Percentiles rank a stretch among this genome's conserved stretches.
Evolutionary conservation across 768 basidiomycete genomes (phyloP).

Genomic region (Kwoniella dejecticola): DNA sequence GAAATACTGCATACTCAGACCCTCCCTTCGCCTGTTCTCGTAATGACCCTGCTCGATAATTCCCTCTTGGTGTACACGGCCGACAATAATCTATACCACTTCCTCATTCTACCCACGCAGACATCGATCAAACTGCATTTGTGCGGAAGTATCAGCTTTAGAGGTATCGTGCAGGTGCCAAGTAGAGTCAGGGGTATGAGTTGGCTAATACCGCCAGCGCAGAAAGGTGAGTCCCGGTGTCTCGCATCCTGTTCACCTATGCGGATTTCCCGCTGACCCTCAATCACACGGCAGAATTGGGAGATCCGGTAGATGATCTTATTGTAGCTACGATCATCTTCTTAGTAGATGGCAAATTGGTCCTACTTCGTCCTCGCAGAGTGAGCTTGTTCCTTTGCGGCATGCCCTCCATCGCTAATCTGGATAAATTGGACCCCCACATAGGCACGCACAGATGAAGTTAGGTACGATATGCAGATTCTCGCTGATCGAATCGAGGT

Average conservation of each 20-base stretch:
- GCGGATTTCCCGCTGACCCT: neutral
- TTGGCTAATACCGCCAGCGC: slow-evolving; percentile 93
- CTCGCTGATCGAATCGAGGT: slow-evolving; percentile 96
- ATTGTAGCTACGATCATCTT: slow-evolving; percentile 92
- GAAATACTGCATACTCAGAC: slow-evolving; percentile 80
- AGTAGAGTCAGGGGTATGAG: slow-evolving; percentile 83
- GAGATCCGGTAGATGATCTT: slow-evolving; percentile 89
- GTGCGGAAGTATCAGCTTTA: slow-evolving; percentile 93
- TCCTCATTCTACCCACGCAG: slow-evolving; percentile 73
- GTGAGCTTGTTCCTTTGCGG: slow-evolving; percentile 56
- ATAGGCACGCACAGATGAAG: slow-evolving; percentile 79
- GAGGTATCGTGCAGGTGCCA: slow-evolving; percentile 82
- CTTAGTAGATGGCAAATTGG: slow-evolving; percentile 88
- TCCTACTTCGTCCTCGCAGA: slow-evolving; percentile 85
- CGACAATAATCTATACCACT: slow-evolving; percentile 92
- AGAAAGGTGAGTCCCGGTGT: slow-evolving; percentile 87
- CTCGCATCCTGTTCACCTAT: neutral
- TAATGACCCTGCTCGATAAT: slow-evolving; percentile 90
- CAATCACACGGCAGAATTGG: slow-evolving; percentile 65
- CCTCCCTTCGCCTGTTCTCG: slow-evolving; percentile 74
- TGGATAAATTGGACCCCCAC: too few relatives aligned
- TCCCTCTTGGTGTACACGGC: slow-evolving; percentile 90
- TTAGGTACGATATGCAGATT: slow-evolving; percentile 87
- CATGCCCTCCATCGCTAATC: neutral
- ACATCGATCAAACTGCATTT: slow-evolving; percentile 81